These are phyloP conservation scores for Penicillium nucicola DNA, from an alignment of 495 filamentous ascomycete genomes.

Conservation along the genomic window DNA sequence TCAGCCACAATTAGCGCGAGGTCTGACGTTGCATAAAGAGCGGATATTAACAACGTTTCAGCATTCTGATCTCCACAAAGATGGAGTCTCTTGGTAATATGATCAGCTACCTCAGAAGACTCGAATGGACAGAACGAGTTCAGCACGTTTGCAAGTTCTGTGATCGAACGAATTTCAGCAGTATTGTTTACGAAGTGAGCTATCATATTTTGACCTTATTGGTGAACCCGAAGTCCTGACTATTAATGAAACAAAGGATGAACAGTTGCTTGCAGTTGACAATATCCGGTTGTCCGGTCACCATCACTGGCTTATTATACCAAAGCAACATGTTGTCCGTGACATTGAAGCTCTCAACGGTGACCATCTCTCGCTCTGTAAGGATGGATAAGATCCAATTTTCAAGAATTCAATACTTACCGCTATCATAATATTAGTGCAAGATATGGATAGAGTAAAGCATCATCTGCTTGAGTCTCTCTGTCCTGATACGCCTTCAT, in stretches of 20 bases:
- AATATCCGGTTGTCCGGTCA: not conserved
- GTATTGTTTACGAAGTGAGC: not conserved
- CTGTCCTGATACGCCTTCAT: not conserved
- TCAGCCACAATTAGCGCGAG: too few species aligned
- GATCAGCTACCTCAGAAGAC: not conserved
- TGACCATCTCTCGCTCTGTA: not conserved
- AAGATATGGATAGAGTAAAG: not conserved
- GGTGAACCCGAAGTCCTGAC: not conserved
- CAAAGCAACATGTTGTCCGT: not conserved
- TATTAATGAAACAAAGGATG: not conserved
- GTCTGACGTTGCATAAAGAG: too few species aligned
- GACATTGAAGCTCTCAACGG: not conserved
- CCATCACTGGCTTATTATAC: conserved; percentile 1
- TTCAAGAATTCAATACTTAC: too few species aligned
- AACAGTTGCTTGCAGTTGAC: not conserved
- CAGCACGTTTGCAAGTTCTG: conserved; percentile 2
- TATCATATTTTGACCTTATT: not conserved
- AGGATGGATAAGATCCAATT: not conserved
- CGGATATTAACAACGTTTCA: too few species aligned
- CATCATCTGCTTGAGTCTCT: not conserved
- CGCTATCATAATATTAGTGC: not conserved
- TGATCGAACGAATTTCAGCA: not conserved
- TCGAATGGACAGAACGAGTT: not conserved
- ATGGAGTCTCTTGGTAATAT: not conserved
- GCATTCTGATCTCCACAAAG: too few species aligned